These are phyloP conservation scores for Parastagonospora avenae DNA, from an alignment of 2,329 filamentous ascomycete species.

Conservation along the genomic window DNA sequence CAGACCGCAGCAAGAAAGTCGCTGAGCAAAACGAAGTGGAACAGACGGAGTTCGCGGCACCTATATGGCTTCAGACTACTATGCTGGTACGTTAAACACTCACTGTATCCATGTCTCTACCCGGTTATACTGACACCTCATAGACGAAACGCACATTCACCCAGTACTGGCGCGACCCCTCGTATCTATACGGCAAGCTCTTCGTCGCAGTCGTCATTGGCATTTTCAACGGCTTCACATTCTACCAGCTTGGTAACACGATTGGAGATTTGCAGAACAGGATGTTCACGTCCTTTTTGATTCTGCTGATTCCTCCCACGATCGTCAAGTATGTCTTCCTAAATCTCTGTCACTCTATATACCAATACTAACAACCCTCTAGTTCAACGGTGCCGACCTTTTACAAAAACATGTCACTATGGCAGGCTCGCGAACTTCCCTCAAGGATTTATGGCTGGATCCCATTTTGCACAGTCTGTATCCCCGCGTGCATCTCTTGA, in stretches of 20 bases:
- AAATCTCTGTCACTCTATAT: no score
- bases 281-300: slow-evolving; percentile 74
- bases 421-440: slow-evolving; percentile 74
- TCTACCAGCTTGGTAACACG: slow-evolving; percentile 70
- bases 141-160: slow-evolving; percentile 69
- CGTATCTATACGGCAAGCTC: slow-evolving; percentile 77
- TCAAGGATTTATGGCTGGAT: slow-evolving; percentile 78
- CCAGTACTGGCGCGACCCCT: slow-evolving; percentile 77
- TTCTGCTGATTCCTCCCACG: slow-evolving; percentile 65
- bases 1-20: slow-evolving; percentile 59
- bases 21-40: slow-evolving; percentile 18
- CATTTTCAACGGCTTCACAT: slow-evolving; percentile 81
- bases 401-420: slow-evolving; percentile 72
- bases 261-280: slow-evolving; percentile 75
- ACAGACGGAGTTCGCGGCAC: slow-evolving; percentile 67
- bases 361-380: background rate
- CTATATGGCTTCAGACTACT: slow-evolving; percentile 65
- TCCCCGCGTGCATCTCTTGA: no score
- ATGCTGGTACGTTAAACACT: slow-evolving; percentile 51
- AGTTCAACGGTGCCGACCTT: slow-evolving; percentile 72
- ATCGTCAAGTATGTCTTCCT: slow-evolving; percentile 61
- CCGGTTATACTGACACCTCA: no score
- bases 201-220: slow-evolving; percentile 73
- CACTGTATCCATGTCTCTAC: no score
- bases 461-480: slow-evolving; percentile 58